Percentiles rank a stretch among this genome's conserved stretches.
Conservation (phyloP, 495 filamentous ascomycete species). For the Terfezia boudieri region DNA sequence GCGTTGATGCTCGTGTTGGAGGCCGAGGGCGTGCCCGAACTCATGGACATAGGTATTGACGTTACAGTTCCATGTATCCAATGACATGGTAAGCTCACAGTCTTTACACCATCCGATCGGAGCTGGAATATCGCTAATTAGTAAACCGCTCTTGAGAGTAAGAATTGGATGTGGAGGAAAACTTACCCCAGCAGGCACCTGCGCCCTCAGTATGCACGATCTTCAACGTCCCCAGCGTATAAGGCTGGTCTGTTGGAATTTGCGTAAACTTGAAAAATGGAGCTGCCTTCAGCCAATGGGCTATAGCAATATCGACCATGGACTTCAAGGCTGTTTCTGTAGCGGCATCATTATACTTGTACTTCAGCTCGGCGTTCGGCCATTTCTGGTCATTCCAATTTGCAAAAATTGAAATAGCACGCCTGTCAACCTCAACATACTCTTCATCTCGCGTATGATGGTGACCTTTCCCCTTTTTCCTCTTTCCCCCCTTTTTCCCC, state of each 20-base stretch:
- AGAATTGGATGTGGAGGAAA: neutral
- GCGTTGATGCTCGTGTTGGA: neutral
- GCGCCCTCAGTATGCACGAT: neutral
- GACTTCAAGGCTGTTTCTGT: neutral
- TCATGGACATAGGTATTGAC: neutral
- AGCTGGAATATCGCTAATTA: too few relatives aligned
- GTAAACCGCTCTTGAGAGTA: too few relatives aligned
- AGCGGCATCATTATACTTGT: neutral
- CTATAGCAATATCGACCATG: neutral
- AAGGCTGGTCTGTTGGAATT: neutral
- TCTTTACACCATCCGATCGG: too few relatives aligned
- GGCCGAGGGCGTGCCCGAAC: neutral
- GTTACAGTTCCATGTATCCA: neutral
- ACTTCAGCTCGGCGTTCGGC: neutral
- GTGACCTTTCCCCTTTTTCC: too few relatives aligned
- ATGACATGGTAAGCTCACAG: too few relatives aligned
- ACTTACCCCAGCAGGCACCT: neutral
- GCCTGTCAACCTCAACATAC: too few relatives aligned
- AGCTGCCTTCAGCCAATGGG: neutral
- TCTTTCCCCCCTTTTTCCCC: too few relatives aligned
- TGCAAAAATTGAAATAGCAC: neutral
- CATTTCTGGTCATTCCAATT: neutral
- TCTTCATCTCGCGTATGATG: too few relatives aligned
- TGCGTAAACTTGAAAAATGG: neutral
- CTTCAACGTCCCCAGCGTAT: neutral